Percentiles rank a stretch among this genome's conserved stretches.
Conservation (phyloP, 2,329 filamentous ascomycete genomes). For the Bipolaris gigantea region DNA sequence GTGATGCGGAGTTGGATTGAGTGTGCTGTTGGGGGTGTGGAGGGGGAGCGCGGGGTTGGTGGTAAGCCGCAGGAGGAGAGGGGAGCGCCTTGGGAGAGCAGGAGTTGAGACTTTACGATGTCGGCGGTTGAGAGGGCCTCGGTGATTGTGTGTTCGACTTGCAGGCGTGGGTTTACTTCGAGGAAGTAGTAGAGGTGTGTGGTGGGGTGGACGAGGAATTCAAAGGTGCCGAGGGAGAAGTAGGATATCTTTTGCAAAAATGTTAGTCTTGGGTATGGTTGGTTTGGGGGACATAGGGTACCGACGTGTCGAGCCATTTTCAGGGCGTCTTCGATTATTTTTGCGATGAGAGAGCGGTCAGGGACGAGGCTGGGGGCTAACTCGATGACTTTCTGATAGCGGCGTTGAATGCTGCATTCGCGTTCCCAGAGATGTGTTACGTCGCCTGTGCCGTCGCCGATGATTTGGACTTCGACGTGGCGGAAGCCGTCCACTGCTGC, state of each 20-base stretch:
- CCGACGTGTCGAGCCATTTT: slow-evolving; percentile 54
- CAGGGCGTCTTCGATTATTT: slow-evolving; percentile 58
- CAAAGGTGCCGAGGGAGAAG: slow-evolving; percentile 64
- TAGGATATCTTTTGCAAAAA: slow-evolving; percentile 56
- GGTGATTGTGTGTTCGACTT: slow-evolving; percentile 65
- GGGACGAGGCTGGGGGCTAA: slow-evolving; percentile 56
- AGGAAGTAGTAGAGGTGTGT: slow-evolving; percentile 59
- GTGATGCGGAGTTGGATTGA: slow-evolving; percentile 62
- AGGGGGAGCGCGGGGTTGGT: slow-evolving; percentile 30
- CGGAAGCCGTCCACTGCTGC: slow-evolving; percentile 64
- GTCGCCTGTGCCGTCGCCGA: slow-evolving; percentile 58
- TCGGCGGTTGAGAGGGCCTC: slow-evolving; percentile 59
- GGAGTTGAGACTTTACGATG: slow-evolving; percentile 58
- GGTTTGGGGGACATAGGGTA: rapidly evolving
- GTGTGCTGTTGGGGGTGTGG: slow-evolving; percentile 44
- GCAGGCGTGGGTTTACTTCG: slow-evolving; percentile 63
- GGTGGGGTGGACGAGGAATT: slow-evolving; percentile 61
- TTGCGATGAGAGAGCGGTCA: slow-evolving; percentile 52
- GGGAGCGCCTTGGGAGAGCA: slow-evolving; percentile 55
- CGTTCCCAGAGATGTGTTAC: slow-evolving; percentile 62
- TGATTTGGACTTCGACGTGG: slow-evolving; percentile 64
- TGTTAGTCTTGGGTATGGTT: background rate
- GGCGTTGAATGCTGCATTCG: slow-evolving; percentile 62
- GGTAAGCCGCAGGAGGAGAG: slow-evolving; percentile 44
- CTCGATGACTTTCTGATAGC: slow-evolving; percentile 65